Base-by-base conservation (phyloP, 768 basidiomycete species). In the Pisolithus marmoratus region DNA sequence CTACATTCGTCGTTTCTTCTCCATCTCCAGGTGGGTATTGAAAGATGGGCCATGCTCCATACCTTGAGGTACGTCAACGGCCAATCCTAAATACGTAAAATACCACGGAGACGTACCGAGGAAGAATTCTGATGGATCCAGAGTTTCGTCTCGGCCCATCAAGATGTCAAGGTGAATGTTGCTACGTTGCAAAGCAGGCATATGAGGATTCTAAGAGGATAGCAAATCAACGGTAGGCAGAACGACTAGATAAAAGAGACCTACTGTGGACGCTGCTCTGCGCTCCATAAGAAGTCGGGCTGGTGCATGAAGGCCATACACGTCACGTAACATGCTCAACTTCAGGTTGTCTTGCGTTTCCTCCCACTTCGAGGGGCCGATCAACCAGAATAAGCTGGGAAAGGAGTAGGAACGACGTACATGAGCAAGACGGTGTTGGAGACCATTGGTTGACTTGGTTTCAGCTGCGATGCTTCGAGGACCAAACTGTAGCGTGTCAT, bases 241-340 rank as follows among this genome's bases (percentile, higher is more conserved):
- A 34, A 34, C 12, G 4, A 34, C 34, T 5, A 5, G 5, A 14
- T 14, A 34, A 3, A 15, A 22, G 55, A 29, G 7, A 73, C 86
- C 58, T 60, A 94, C 94, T 51, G 80, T 68, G 31, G 80, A 71
- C 8, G 94, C 90, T 38, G 94, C 79, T 74, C 86, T 87, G 63
- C 93, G 82, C 69, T 99, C 96, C 96, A 98, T 98, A 57, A 96
- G 75, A 48, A 83, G 74, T 27, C 94, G 81, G 70, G 95, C 81
- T 2, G 96, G 96, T 19, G 88, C 84, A 64, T 92, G 91, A 59
- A 97, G 67, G 34, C 96, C 96, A 62, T 85, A 86, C 29, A 86
- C 65, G 67, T 91, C 84, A 42, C 94, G 83, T 64, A 92, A 81
- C 70, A 95, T 73, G 45, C 82, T 93, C 52, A 97, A 75, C 65